Evolutionary conservation across 2,329 filamentous ascomycete species (phyloP), one percentile per base, ranked within the genome.

Genomic region (Fusarium tupiense): DNA sequence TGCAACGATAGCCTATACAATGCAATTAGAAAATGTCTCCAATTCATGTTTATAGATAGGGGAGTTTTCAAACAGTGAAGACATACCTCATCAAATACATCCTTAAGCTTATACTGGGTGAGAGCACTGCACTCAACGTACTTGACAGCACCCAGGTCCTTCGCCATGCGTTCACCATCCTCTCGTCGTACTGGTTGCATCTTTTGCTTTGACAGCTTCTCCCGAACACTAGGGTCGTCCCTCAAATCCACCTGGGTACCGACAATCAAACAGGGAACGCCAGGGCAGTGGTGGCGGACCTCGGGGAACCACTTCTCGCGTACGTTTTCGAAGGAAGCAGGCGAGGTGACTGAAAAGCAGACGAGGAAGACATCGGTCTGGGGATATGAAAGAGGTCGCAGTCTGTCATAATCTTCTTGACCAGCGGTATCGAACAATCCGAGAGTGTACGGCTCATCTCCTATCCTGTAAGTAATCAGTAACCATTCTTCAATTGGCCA

Each of bases 231-330:
- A 4, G 90, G 86, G 79, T 98, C 96, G 75, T 98, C 95, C 81
- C 96, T 89, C 84, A 99, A 88, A 91, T 99, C 96, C 73, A 96
- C 95, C 86, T 99, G 96, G 31, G 96, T 99, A 79, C 96, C 96
- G 71, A 99, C 96, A 77, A 99, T 98, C 75, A 99, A 88, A 88
- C 96, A 98, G 61, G 96, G 96, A 43, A 99, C 96, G 74, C 96
- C 96, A 24, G 96, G 96, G 83, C 96, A 99, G 86, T 99, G 96
- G 85, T 99, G 96, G 83, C 97, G 95, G 49, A 99, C 96, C 85
- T 99, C 96, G 52, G 96, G 96, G 80, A 98, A 98, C 96, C 95
- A 98, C 85, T 98, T 98, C 88, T 98, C 96, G 80, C 95, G 92
- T 59, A 98, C 96, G 92, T 99, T 99, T 84, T 99, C 96, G 84